Conservation (phyloP, 306 rosid species). For the Adenanthera pavonina region DNA sequence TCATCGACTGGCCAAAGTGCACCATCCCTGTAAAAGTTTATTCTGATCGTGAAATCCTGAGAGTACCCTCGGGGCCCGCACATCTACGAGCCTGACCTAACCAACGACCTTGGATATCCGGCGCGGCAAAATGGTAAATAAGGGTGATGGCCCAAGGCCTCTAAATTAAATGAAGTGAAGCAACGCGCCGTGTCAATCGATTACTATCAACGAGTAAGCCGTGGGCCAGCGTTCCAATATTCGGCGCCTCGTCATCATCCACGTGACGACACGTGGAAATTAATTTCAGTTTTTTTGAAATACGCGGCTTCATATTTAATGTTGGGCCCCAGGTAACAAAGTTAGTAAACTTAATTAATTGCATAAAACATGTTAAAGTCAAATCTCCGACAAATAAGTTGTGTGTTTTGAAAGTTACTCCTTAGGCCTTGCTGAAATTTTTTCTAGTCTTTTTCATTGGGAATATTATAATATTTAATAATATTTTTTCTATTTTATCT, state of each 20-base stretch:
- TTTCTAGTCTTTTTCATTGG: too few species aligned
- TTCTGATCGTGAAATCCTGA: neutral
- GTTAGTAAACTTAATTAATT: too few species aligned
- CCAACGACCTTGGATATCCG: neutral
- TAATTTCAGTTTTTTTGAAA: neutral
- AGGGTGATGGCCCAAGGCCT: neutral
- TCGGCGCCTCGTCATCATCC: neutral
- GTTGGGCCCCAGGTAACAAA: too few species aligned
- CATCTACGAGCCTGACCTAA: neutral
- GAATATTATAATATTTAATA: too few species aligned
- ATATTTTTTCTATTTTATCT: too few species aligned
- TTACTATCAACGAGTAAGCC: neutral
- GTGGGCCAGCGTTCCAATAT: constrained; percentile 24
- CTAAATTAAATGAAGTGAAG: neutral
- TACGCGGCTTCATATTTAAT: neutral
- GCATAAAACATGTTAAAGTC: too few species aligned
- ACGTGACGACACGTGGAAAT: neutral
- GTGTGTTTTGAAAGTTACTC: too few species aligned
- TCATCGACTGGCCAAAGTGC: constrained; percentile 19
- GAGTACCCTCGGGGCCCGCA: neutral
- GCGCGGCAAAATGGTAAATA: neutral
- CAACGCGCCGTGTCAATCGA: neutral
- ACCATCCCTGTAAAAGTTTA: neutral
- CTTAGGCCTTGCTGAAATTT: too few species aligned
- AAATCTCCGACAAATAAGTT: neutral